phyloP scores from a whole-genome alignment of 2,329 filamentous ascomycete genomes.

The Cercospora janseana region DNA sequence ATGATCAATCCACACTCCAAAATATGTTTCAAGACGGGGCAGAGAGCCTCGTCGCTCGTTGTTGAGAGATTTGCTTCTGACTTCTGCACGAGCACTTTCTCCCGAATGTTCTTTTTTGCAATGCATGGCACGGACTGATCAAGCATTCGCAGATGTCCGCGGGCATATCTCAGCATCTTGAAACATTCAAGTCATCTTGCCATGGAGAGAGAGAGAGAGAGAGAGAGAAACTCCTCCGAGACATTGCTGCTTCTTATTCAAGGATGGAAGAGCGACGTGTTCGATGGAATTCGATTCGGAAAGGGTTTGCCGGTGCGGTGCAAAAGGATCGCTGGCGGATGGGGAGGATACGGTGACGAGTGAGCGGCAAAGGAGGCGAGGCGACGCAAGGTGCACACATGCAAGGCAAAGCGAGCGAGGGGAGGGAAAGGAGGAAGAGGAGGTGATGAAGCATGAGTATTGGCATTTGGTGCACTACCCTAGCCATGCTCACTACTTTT shows the following conservation, averaged over 20 bases:
- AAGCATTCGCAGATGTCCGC: too few species aligned
- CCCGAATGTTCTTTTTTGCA: too few species aligned
- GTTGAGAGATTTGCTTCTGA: slow-evolving; percentile 11
- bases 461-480: slow-evolving; percentile 27
- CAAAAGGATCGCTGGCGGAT: not conserved
- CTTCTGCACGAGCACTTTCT: too few species aligned
- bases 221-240: slow-evolving; percentile 7
- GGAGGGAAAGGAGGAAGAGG: slow-evolving; percentile 9
- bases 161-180: too few species aligned
- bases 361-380: not conserved
- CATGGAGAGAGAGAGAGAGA: not conserved
- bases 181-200: too few species aligned
- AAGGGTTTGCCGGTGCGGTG: not conserved
- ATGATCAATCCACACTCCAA: slow-evolving; percentile 32
- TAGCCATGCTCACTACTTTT: slow-evolving; percentile 19
- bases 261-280: slow-evolving; percentile 1
- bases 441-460: slow-evolving; percentile 16
- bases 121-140: too few species aligned
- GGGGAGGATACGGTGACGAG: not conserved
- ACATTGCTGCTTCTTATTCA: not conserved
- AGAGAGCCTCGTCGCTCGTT: slow-evolving; percentile 28
- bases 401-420: slow-evolving; percentile 1
- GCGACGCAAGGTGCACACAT: not conserved
- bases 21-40: slow-evolving; percentile 40
- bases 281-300: slow-evolving; percentile 7